Conservation (phyloP, 371 early-diverging fungal species). For the Rhizopus delemar region DNA sequence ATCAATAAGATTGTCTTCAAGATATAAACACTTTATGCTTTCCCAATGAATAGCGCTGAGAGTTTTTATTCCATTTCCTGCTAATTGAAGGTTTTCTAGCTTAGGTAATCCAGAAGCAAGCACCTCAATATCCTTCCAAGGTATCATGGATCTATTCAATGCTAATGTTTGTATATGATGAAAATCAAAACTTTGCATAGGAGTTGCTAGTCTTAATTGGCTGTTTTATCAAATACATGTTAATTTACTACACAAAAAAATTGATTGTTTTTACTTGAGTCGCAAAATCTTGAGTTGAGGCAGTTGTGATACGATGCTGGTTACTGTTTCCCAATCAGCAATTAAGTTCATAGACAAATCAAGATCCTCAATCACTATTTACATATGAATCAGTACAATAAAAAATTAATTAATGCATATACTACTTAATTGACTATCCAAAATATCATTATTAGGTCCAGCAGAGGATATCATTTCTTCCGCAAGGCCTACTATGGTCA, state of each 20-base stretch:
- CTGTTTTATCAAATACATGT: not conserved
- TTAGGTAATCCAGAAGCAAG: conserved; percentile 55
- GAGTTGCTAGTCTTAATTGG: conserved; percentile 34
- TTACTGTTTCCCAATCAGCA: conserved; percentile 60
- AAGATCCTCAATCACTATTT: conserved; percentile 61
- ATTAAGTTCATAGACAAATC: conserved; percentile 76
- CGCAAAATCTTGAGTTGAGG: conserved; percentile 58
- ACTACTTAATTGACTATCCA: conserved; percentile 26
- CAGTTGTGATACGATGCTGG: conserved; percentile 61
- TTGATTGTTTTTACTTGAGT: conserved; percentile 51
- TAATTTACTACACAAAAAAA: not conserved
- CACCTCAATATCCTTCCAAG: conserved; percentile 36
- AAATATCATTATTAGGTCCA: conserved; percentile 28
- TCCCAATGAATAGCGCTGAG: conserved; percentile 37
- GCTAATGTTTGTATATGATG: conserved; percentile 39
- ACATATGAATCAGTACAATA: not conserved
- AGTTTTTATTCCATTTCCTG: conserved; percentile 55
- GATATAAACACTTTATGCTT: conserved; percentile 58
- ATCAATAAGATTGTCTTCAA: conserved; percentile 65
- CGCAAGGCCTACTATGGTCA: conserved; percentile 60
- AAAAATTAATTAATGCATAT: conserved; percentile 3
- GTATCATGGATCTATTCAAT: conserved; percentile 22
- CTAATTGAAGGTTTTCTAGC: conserved; percentile 68
- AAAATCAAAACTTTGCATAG: conserved; percentile 30
- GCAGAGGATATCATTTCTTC: conserved; percentile 41